phyloP scores from a whole-genome alignment of 2,329 filamentous ascomycete species.

The Colletotrichum gigasporum region DNA sequence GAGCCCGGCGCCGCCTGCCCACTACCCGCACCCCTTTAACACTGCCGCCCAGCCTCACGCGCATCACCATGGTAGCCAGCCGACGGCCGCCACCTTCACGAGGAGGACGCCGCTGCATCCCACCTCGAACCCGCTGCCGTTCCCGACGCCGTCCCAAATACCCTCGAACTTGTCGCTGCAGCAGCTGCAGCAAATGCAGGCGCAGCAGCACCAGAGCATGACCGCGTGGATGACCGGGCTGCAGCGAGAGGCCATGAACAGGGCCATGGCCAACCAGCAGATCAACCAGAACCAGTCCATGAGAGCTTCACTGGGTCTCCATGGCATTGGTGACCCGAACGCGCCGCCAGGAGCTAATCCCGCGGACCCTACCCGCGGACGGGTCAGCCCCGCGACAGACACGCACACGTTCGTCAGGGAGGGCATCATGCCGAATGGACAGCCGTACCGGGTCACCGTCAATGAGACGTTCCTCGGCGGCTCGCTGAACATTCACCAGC shows the following conservation, averaged over 20 bases:
- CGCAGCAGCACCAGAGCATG: slow-evolving; percentile 51
- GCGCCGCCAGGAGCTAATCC: slow-evolving; percentile 35
- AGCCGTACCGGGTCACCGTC: slow-evolving; percentile 33
- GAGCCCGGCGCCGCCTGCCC: slow-evolving; percentile 35
- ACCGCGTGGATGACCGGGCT: slow-evolving; percentile 56
- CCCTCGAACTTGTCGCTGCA: slow-evolving; percentile 32
- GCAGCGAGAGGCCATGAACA: slow-evolving; percentile 56
- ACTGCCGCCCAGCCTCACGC: slow-evolving; percentile 36
- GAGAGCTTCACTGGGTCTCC: slow-evolving; percentile 50
- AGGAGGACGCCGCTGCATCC: slow-evolving; percentile 42
- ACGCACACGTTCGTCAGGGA: slow-evolving; percentile 30
- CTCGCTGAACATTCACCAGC: slow-evolving; percentile 11
- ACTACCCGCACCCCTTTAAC: slow-evolving; percentile 26
- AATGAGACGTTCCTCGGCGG: slow-evolving; percentile 31
- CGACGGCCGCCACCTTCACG: slow-evolving; percentile 37
- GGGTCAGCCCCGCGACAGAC: slow-evolving; percentile 40
- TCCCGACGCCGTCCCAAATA: slow-evolving; percentile 42
- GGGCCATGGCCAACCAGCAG: slow-evolving; percentile 52
- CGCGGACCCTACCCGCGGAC: slow-evolving; percentile 35
- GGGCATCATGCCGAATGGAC: slow-evolving; percentile 29
- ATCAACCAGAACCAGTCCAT: slow-evolving; percentile 54
- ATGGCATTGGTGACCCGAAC: slow-evolving; percentile 48
- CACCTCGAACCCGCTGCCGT: slow-evolving; percentile 38
- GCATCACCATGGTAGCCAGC: slow-evolving; percentile 39
- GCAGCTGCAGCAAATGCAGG: slow-evolving; percentile 34